phyloP scores from a whole-genome alignment of 257 asterid genomes.

The Prunella vulgaris region DNA sequence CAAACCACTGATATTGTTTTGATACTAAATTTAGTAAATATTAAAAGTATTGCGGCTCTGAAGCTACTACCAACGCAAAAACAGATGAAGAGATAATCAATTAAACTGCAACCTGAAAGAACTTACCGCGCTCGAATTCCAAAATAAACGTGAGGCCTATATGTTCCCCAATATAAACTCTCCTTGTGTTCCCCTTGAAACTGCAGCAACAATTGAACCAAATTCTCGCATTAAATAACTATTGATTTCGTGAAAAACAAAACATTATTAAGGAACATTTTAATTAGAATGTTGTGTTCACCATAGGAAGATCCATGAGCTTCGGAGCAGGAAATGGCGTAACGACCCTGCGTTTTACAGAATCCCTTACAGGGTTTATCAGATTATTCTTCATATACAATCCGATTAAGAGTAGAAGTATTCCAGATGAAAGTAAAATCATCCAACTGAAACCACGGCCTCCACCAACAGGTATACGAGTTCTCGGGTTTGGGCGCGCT shows the following conservation, averaged over 20 bases:
- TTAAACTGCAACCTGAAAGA: conserved; percentile 2
- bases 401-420: conserved; percentile 36
- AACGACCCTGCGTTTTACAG: conserved; percentile 58
- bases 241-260: not conserved
- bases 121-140: conserved; percentile 87
- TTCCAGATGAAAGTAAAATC: conserved; percentile 30
- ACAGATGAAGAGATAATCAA: not conserved
- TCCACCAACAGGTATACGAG: conserved; percentile 29
- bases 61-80: not conserved
- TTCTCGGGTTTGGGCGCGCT: conserved; percentile 19
- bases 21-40: not conserved
- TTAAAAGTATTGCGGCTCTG: not conserved
- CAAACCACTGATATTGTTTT: not conserved
- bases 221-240: not conserved
- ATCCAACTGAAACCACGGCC: conserved; percentile 32
- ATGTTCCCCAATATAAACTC: conserved; percentile 98
- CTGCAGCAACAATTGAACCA: conserved; percentile 33
- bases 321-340: conserved; percentile 93
- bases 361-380: conserved; percentile 32
- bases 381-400: conserved; percentile 30
- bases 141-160: conserved; percentile 88
- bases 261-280: not conserved
- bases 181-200: conserved; percentile 94
- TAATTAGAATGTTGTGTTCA: conserved; percentile 7
- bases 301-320: conserved; percentile 94